Evolutionary conservation across 2,329 filamentous ascomycete species (phyloP).

Genomic region (Leptoxyphium fumago): DNA sequence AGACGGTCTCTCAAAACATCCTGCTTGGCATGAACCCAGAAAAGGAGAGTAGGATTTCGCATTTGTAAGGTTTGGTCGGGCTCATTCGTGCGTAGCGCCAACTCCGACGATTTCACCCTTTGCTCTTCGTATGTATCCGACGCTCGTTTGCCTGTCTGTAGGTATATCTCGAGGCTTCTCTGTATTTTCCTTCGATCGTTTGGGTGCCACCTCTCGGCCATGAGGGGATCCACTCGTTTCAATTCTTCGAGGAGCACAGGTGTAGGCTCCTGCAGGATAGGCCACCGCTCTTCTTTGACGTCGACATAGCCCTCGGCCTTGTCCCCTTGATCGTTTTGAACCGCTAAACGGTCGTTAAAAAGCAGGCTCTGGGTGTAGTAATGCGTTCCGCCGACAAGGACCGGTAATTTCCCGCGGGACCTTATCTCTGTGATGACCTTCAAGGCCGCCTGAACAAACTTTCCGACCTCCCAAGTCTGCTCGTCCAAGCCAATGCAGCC

Average conservation of each 20-base stretch:
- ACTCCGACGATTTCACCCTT: slow-evolving; percentile 10
- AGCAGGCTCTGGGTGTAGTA: slow-evolving; percentile 88
- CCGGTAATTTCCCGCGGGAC: slow-evolving; percentile 62
- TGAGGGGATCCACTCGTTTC: slow-evolving; percentile 67
- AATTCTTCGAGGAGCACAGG: slow-evolving; percentile 60
- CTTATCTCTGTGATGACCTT: slow-evolving; percentile 64
- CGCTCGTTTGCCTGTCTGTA: slow-evolving; percentile 65
- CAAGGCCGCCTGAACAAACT: slow-evolving; percentile 58
- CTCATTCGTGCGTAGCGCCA: neutral
- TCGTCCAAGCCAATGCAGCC: slow-evolving; percentile 62
- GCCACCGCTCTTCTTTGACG: slow-evolving; percentile 31
- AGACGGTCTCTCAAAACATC: slow-evolving; percentile 55
- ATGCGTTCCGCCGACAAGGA: slow-evolving; percentile 86
- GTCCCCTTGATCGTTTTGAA: slow-evolving; percentile 18
- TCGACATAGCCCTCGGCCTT: slow-evolving; percentile 18
- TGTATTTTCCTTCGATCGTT: slow-evolving; percentile 82
- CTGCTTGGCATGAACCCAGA: slow-evolving; percentile 74
- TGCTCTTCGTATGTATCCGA: slow-evolving; percentile 83
- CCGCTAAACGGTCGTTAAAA: slow-evolving; percentile 57
- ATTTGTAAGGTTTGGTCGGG: slow-evolving; percentile 13
- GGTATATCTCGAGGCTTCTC: slow-evolving; percentile 77
- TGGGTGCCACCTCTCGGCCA: slow-evolving; percentile 88
- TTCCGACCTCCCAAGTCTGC: slow-evolving; percentile 68
- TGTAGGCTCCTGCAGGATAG: slow-evolving; percentile 57
- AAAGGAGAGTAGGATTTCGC: slow-evolving; percentile 49